Base-by-base conservation (phyloP, 352 stramenopile genomes). In the Phytophthora kernoviae region DNA sequence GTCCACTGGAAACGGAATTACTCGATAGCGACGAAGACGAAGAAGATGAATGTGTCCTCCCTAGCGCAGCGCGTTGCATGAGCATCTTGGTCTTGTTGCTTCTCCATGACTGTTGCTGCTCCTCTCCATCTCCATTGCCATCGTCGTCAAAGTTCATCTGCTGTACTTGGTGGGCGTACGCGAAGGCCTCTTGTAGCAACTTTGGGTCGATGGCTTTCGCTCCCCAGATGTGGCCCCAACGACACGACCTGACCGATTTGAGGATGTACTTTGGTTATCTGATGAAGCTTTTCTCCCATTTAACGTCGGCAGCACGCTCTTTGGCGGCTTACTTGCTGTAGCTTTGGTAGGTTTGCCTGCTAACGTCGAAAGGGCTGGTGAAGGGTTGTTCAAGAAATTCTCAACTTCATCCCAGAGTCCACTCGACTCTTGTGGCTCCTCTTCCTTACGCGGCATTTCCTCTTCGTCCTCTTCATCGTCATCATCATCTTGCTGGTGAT, bases 101-200 rank as follows among this genome's bases (percentile, higher is more conserved):
- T 58, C 41, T 51, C 43, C 53, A 62, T 4, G 52, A 61, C 7
- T 68, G 52, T 18, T 72, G 47, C 52, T 73, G 51, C 12, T 84
- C 66, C 8, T 73, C 46, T 22, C 59, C 57, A n/a, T 82, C 49
- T 9, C 69, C 68, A 17, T 82, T 72, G 12, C 24, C 24, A 10
- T 80, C 73, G 7, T 80, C 68, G 20, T 73, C 65, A 41, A 83
- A 62, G 51, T 70, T 43, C 18, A 87, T 44, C 41, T 70, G 57
- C 51, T 77, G 75, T n/a, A 91, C 52, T 22, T 73, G 63, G 9
- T 88, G 67, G 5, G 84, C 84, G 50, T 91, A 93, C 0, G 79
- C 81, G 24, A 93, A 93, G 0, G 84, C 84, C 33, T 93, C 67
- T 56, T 91, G 78, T n/a, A 93, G 59, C 24, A 91, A 58, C 20